Evolutionary conservation across 176 grass and related monocot genomes (phyloP).

Genomic region (Aegilops umbellulata): DNA sequence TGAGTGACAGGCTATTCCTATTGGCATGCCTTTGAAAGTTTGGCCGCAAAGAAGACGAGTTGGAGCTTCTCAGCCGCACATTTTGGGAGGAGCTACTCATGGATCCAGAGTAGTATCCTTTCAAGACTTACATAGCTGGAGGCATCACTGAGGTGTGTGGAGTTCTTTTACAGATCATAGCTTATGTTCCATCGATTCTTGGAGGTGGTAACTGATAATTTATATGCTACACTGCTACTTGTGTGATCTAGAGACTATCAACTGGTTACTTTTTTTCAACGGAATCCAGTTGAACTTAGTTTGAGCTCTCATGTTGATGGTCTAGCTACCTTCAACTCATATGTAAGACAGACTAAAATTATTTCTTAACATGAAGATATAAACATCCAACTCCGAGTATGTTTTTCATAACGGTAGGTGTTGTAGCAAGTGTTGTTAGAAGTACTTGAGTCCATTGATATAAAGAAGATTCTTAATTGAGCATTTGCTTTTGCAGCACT

Average conservation of each 20-base stretch:
- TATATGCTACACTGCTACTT: constrained; percentile 22
- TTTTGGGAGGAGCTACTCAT: constrained; percentile 10
- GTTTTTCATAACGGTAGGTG: too few relatives aligned
- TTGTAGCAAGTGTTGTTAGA: too few relatives aligned
- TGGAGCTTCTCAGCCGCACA: neutral
- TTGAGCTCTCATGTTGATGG: too few relatives aligned
- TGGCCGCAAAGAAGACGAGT: neutral
- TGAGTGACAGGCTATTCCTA: constrained; percentile 7
- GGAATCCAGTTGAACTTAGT: too few relatives aligned
- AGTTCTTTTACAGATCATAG: constrained; percentile 32
- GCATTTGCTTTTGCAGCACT: too few relatives aligned
- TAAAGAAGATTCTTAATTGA: too few relatives aligned
- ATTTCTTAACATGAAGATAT: too few relatives aligned
- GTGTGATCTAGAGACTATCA: neutral
- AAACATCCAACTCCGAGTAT: too few relatives aligned
- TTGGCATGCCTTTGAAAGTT: neutral
- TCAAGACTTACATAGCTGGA: constrained; percentile 3
- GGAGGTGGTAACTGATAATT: neutral
- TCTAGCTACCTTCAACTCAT: too few relatives aligned
- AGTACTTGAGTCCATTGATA: too few relatives aligned
- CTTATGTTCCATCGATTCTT: neutral
- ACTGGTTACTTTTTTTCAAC: too few relatives aligned
- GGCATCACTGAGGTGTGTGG: neutral
- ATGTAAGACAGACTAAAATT: too few relatives aligned
- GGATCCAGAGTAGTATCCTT: neutral